Conservation (phyloP, 208 protist species). For the Acanthamoeba lenticulata region DNA sequence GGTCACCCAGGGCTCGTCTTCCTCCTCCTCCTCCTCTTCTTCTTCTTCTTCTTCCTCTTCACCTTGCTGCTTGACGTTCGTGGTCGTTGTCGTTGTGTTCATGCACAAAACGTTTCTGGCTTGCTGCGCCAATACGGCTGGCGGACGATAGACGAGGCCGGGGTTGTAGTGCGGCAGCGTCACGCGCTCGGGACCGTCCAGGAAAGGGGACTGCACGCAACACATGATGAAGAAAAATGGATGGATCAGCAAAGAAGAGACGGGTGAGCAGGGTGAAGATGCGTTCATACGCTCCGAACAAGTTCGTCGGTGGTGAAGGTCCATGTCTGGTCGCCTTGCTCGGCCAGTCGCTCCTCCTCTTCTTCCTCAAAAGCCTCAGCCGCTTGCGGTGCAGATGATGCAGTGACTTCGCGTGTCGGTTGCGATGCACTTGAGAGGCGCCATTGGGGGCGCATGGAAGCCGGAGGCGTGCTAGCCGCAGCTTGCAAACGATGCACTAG, state of each 20-base stretch:
- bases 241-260: neutral
- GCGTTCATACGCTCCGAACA: too few relatives aligned
- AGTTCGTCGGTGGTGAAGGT: neutral
- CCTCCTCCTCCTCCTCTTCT: neutral
- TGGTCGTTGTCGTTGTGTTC: too few relatives aligned
- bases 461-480: neutral
- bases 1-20: neutral
- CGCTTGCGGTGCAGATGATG: neutral
- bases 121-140: too few relatives aligned
- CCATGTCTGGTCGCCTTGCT: neutral
- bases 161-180: too few relatives aligned
- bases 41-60: too few relatives aligned
- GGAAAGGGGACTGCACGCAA: neutral
- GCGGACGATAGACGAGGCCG: too few relatives aligned
- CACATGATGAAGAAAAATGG: neutral
- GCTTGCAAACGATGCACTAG: neutral
- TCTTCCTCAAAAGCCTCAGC: neutral
- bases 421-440: neutral
- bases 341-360: neutral
- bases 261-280: neutral
- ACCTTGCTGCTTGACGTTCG: too few relatives aligned
- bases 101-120: too few relatives aligned
- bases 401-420: neutral
- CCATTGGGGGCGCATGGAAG: neutral
- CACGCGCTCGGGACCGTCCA: neutral